phyloP scores from a whole-genome alignment of 371 early-diverging fungal species.

The Mucor lusitanicus region DNA sequence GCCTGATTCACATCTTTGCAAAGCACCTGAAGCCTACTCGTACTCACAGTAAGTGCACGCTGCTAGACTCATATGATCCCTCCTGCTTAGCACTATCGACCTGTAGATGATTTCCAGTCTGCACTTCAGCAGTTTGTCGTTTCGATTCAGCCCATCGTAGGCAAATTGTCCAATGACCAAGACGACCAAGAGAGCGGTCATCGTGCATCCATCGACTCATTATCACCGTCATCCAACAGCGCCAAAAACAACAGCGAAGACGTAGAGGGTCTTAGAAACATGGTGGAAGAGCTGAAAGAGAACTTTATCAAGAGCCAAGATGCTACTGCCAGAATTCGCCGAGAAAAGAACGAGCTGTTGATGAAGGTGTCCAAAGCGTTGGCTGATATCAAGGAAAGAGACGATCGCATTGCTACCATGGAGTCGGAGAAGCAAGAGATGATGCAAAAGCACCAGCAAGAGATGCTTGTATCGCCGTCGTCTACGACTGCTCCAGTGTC shows the following conservation, averaged over 20 bases:
- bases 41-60: constrained; percentile 22
- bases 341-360: constrained; percentile 49
- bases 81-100: background rate
- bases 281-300: constrained; percentile 48
- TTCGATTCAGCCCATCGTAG: constrained; percentile 59
- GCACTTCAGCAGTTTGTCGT: constrained; percentile 35
- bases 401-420: constrained; percentile 25
- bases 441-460: background rate
- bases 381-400: constrained; percentile 42
- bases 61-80: background rate
- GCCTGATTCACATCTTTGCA: constrained; percentile 38
- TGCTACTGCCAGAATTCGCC: constrained; percentile 38
- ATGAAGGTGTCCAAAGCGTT: constrained; percentile 45
- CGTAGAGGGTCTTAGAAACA: constrained; percentile 42
- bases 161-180: constrained; percentile 35
- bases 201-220: background rate
- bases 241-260: constrained; percentile 29
- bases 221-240: background rate
- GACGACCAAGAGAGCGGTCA: background rate
- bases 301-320: constrained; percentile 36
- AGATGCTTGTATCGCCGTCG: constrained; percentile 11
- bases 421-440: constrained; percentile 11
- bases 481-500: constrained; percentile 22
- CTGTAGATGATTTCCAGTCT: constrained; percentile 38
- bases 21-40: constrained; percentile 28